These are phyloP conservation scores for Rhodocollybia butyracea DNA, from an alignment of 768 basidiomycete genomes.

Conservation along the genomic window DNA sequence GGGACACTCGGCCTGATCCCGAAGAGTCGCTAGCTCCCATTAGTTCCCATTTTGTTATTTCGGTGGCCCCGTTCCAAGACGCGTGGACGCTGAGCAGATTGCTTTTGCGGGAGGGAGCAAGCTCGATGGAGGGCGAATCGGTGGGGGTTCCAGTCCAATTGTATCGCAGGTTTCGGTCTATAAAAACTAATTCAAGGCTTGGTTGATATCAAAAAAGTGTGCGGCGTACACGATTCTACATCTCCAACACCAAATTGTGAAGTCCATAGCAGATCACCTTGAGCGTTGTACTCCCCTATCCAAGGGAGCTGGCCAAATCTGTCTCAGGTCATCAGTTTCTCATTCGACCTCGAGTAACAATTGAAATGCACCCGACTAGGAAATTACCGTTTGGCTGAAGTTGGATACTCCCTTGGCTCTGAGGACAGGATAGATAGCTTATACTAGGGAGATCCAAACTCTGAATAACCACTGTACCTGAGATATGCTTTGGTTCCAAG, in stretches of 20 bases:
- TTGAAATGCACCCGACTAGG: neutral
- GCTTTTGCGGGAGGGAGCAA: neutral
- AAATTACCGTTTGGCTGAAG: conserved; percentile 6
- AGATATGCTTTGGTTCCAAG: neutral
- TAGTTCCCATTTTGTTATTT: conserved; percentile 12
- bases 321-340: neutral
- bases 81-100: conserved; percentile 9
- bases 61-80: conserved; percentile 18
- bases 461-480: too few relatives aligned
- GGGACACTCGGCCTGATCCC: neutral
- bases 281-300: neutral
- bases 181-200: neutral
- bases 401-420: conserved; percentile 7
- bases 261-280: conserved; percentile 1
- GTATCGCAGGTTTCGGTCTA: conserved; percentile 7
- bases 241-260: conserved; percentile 3
- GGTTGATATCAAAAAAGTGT: neutral
- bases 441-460: too few relatives aligned
- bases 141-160: conserved; percentile 14
- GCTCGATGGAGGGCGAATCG: conserved; percentile 7
- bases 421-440: too few relatives aligned
- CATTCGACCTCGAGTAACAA: neutral
- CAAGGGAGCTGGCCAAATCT: conserved; percentile 6
- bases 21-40: conserved; percentile 2
- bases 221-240: neutral